Percentiles rank a stretch among this genome's conserved stretches.
phyloP scores from a whole-genome alignment of 306 rosid species.

The Corylus heterophylla region DNA sequence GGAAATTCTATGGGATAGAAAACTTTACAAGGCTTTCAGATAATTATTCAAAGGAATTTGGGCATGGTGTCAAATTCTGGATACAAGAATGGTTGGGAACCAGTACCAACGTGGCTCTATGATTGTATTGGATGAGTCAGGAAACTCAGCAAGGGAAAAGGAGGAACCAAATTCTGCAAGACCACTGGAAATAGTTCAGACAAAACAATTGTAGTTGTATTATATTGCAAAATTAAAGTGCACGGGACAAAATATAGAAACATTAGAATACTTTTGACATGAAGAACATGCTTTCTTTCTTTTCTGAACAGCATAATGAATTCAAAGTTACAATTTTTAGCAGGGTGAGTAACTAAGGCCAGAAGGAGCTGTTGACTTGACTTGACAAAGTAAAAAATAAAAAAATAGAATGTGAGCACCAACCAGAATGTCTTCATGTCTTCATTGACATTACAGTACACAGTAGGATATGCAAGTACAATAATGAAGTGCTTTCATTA shows the following conservation, averaged over 20 bases:
- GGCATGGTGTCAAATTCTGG: background rate
- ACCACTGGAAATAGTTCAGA: background rate
- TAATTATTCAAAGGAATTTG: background rate
- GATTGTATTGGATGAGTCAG: background rate
- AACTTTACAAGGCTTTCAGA: constrained; percentile 3
- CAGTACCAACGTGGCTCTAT: background rate
- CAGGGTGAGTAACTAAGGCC: background rate
- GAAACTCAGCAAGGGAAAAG: constrained; percentile 4
- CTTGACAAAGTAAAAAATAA: background rate
- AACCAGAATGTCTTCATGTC: background rate
- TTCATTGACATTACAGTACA: background rate
- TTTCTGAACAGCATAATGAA: no score
- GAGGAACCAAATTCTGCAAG: constrained; percentile 26
- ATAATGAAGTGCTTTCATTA: background rate
- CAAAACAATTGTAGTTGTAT: no score
- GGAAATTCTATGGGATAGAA: background rate
- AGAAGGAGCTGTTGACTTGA: background rate
- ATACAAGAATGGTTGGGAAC: background rate
- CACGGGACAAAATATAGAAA: no score
- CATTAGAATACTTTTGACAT: no score
- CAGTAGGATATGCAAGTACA: background rate
- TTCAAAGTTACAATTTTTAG: background rate
- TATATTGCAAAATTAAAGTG: background rate
- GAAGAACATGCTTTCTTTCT: no score
- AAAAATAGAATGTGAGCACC: background rate